A percentile compares a stretch with the other conserved stretches of the same genome.
Evolutionary conservation across 2,329 filamentous ascomycete species (phyloP).

Genomic region (Stachybotrys echinatus): DNA sequence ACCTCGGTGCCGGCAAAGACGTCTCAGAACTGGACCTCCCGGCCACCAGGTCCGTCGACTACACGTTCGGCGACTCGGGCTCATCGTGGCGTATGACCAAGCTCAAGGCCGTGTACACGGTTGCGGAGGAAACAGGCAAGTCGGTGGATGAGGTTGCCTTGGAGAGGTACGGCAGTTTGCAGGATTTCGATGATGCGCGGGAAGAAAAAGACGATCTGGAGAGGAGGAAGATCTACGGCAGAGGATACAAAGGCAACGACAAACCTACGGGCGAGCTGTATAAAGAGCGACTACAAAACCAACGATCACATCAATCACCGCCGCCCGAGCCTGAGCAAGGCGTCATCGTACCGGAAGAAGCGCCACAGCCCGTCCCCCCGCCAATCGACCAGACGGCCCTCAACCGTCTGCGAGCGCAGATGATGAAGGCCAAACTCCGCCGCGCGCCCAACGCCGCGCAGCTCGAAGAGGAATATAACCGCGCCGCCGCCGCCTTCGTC

Average conservation of each 20-base stretch:
- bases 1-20: constrained; percentile 47
- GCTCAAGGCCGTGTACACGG: constrained; percentile 76
- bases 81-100: constrained; percentile 97
- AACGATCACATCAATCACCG: constrained; percentile 30
- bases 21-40: constrained; percentile 25
- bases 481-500: constrained; percentile 59
- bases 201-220: constrained; percentile 93
- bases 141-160: constrained; percentile 75
- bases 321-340: constrained; percentile 42
- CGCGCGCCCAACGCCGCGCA: constrained; percentile 68
- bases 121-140: constrained; percentile 68
- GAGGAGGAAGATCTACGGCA: constrained; percentile 73
- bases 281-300: constrained; percentile 64
- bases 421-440: constrained; percentile 92
- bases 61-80: constrained; percentile 83
- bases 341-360: constrained; percentile 38
- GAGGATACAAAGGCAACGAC: constrained; percentile 77
- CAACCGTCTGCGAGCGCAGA: constrained; percentile 85
- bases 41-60: constrained; percentile 57
- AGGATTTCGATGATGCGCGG: constrained; percentile 84
- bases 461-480: constrained; percentile 80
- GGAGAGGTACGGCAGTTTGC: constrained; percentile 74
- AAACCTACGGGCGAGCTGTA: constrained; percentile 86
- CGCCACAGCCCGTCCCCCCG: constrained; percentile 27
- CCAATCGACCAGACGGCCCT: constrained; percentile 70